Percentiles rank a stretch among this genome's conserved stretches.
These are phyloP conservation scores for Triticum dicoccoides DNA, from an alignment of 176 grass and related monocot genomes.

Conservation along the genomic window DNA sequence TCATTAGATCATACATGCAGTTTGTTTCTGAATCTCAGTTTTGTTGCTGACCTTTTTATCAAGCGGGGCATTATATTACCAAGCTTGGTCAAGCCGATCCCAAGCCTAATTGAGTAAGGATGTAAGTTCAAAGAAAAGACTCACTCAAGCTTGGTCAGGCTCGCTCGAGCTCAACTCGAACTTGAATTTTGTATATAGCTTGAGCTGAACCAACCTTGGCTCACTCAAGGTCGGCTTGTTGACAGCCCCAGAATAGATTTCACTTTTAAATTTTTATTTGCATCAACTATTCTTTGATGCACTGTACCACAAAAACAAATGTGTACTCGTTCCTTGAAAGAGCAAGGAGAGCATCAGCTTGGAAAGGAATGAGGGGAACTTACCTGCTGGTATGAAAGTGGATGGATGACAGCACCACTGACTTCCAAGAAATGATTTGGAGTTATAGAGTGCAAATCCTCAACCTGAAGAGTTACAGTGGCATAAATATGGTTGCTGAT, in stretches of 20 bases:
- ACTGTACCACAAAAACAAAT: slow-evolving; percentile 33
- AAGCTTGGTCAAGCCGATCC: background rate
- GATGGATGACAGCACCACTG: slow-evolving; percentile 90
- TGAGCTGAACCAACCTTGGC: background rate
- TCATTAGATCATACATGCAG: background rate
- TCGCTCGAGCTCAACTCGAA: background rate
- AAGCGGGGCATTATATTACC: background rate
- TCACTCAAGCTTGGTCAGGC: background rate
- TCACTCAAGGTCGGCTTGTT: background rate
- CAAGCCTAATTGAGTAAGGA: background rate
- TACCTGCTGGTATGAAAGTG: slow-evolving; percentile 98
- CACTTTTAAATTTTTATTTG: background rate
- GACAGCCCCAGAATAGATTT: background rate
- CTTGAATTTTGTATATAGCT: background rate
- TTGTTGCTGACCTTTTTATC: background rate
- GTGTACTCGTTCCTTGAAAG: background rate
- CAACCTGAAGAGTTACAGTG: slow-evolving; percentile 65
- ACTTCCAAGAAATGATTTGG: slow-evolving; percentile 97
- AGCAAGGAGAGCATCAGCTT: background rate
- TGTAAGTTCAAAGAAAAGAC: background rate
- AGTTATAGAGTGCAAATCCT: slow-evolving; percentile 97
- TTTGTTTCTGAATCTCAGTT: background rate
- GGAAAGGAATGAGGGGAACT: slow-evolving; percentile 1
- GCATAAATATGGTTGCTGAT: background rate
- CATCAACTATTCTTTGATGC: background rate